Conservation (phyloP, 1,139 yeast genomes). For the Kodamaea sp. region DNA sequence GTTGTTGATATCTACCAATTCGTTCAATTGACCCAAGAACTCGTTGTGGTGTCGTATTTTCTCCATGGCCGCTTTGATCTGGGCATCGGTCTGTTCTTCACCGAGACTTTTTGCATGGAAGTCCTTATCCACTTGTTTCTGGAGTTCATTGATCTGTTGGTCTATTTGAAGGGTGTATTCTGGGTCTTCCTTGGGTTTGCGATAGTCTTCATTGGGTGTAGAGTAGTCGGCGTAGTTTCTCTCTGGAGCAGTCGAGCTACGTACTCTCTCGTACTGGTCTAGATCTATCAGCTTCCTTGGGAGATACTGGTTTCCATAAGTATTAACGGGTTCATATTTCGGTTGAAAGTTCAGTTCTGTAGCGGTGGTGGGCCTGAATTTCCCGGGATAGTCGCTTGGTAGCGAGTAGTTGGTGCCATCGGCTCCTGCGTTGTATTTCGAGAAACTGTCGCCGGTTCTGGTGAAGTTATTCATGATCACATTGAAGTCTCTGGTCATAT, state of each 20-base stretch:
- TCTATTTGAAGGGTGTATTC: slow-evolving; percentile 8
- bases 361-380: too few relatives aligned
- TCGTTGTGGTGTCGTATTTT: slow-evolving; percentile 23
- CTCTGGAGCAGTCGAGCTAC: background rate
- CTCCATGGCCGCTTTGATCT: slow-evolving; percentile 10
- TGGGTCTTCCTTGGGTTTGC: background rate
- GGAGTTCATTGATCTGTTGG: slow-evolving; percentile 15
- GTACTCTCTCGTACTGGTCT: background rate
- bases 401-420: slow-evolving; percentile 11
- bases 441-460: slow-evolving; percentile 7
- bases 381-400: slow-evolving; percentile 25
- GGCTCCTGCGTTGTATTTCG: background rate
- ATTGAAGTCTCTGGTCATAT: slow-evolving; percentile 13
- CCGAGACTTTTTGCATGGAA: background rate
- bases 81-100: background rate
- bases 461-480: slow-evolving; percentile 12
- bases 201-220: too few relatives aligned
- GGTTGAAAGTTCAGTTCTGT: too few relatives aligned
- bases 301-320: background rate
- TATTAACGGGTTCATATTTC: background rate
- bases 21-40: slow-evolving; percentile 23
- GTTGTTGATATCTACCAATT: slow-evolving; percentile 20
- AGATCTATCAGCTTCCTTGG: background rate
- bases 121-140: slow-evolving; percentile 17
- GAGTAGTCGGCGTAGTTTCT: background rate